A percentile compares a stretch with the other conserved stretches of the same genome.
Conservation (phyloP, 768 basidiomycete species). For the Holtermanniella nyarrowii region DNA sequence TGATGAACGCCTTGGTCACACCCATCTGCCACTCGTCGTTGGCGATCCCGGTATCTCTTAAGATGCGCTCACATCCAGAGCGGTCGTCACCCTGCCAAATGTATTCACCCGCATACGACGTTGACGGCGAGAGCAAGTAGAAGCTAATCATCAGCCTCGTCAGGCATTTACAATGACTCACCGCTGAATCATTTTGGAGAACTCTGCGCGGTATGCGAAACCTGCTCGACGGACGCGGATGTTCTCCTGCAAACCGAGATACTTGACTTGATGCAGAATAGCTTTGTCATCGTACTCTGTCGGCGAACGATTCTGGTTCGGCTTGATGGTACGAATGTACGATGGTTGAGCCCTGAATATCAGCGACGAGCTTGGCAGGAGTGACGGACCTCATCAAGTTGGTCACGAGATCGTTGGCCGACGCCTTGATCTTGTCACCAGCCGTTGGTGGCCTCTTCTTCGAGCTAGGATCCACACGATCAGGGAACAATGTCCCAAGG, state of each 20-base stretch:
- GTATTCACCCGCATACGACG: conserved; percentile 97
- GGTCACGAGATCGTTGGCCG: conserved; percentile 91
- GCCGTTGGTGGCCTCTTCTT: conserved; percentile 98
- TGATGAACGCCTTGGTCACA: conserved; percentile 95
- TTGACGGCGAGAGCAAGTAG: conserved; percentile 85
- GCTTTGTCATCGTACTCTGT: conserved; percentile 90
- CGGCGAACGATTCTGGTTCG: conserved; percentile 88
- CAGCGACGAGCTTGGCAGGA: not conserved
- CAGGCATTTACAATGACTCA: conserved; percentile 8
- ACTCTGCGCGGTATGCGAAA: conserved; percentile 95
- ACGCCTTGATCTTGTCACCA: conserved; percentile 91
- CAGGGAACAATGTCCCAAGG: conserved; percentile 79
- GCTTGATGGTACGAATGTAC: conserved; percentile 98
- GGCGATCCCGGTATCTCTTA: conserved; percentile 89
- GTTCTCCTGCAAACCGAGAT: conserved; percentile 95
- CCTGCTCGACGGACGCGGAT: conserved; percentile 94
- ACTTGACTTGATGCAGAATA: conserved; percentile 97
- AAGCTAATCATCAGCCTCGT: conserved; percentile 45
- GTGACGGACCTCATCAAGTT: conserved; percentile 68
- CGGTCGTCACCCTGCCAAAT: conserved; percentile 86
- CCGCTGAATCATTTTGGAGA: conserved; percentile 97
- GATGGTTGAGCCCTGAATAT: conserved; percentile 64
- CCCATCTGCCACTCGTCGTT: conserved; percentile 99
- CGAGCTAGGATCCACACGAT: conserved; percentile 87
- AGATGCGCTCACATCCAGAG: conserved; percentile 82